Conservation (phyloP, 176 grass and related monocot species). For the Phragmites australis region DNA sequence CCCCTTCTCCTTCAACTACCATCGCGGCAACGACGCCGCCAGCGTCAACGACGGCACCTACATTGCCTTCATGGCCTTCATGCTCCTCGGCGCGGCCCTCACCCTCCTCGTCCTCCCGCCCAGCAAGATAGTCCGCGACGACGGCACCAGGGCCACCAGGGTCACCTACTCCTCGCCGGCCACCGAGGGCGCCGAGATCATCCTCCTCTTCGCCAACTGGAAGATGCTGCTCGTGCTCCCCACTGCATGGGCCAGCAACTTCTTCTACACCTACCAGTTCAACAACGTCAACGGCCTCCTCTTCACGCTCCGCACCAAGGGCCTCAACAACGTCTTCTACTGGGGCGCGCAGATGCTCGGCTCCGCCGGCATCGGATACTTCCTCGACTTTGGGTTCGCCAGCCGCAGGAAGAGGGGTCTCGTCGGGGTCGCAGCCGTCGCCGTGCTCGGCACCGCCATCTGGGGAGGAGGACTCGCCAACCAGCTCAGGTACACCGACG, state of each 20-base stretch:
- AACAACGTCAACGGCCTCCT: conserved; percentile 85
- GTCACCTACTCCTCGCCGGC: conserved; percentile 49
- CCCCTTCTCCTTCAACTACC: conserved; percentile 88
- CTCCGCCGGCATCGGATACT: conserved; percentile 61
- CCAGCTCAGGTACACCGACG: conserved; percentile 51
- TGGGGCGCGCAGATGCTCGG: conserved; percentile 97
- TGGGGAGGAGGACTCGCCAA: conserved; percentile 78
- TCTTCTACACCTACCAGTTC: conserved; percentile 99
- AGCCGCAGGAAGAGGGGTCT: conserved; percentile 59
- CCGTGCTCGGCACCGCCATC: conserved; percentile 63
- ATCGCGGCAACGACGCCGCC: background rate
- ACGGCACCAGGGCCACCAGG: conserved; percentile 57
- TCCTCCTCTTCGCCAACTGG: conserved; percentile 75
- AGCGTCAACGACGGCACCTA: conserved; percentile 81
- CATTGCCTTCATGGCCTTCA: conserved; percentile 82
- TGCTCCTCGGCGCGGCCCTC: conserved; percentile 60
- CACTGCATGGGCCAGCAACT: conserved; percentile 87
- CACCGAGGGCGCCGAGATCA: conserved; percentile 58
- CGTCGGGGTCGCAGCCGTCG: conserved; percentile 48
- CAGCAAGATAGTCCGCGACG: conserved; percentile 63
- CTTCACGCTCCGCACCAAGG: conserved; percentile 79
- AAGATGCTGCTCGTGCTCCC: conserved; percentile 86
- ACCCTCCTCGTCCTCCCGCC: conserved; percentile 58
- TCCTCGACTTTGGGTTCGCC: conserved; percentile 83
- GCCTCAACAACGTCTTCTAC: conserved; percentile 94